Evolutionary conservation across 139 green algal genomes (phyloP), one percentile per base, ranked within the genome.

Genomic region (Monoraphidium neglectum): DNA sequence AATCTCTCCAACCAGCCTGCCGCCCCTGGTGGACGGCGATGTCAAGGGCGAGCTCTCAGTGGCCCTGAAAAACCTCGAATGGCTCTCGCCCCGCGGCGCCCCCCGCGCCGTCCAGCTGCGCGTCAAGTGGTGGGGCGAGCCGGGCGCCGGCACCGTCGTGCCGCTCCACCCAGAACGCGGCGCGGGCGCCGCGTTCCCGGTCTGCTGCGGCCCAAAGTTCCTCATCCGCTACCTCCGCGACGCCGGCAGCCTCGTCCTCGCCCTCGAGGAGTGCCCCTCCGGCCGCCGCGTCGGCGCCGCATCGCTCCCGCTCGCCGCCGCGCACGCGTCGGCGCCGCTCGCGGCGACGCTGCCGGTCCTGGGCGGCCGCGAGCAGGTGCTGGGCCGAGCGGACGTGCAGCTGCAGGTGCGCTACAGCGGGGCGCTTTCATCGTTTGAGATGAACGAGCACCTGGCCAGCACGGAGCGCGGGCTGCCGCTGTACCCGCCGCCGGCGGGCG

Each of bases 361-460:
- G 26, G 70, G 70, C n/a, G 28, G 40, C 54, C 64, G 79, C 40
- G 33, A 62, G 18, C 62, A 69, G 26, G 23, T 74, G 40, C 80
- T 86, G 10, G 80, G 75, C 30, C 79, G 53, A 35, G 62, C 70
- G 47, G 77, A 59, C 32, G 69, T 87, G 32, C 51, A 23, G 37
- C 46, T 82, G 54, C 54, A 61, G 43, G 57, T 87, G 18, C 37
- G 40, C 21, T 87, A 82, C 73, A 75, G 35, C 13, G 33, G 53
- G 3, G 18, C 81, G 28, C 51, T 87, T 4, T 84, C 82, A 2
- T 83, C 77, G 0, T 87, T 87, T 59, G 82, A 87, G 53, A 62
- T 84, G 40, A 82, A 83, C 62, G 82, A 87, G 72, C 77, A 87
- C 59, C 54, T 87, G 28, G 82, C 77, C 4, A 77, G 57, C 46